phyloP scores from a whole-genome alignment of 805 yeast genomes.

The Candida suzukii region DNA sequence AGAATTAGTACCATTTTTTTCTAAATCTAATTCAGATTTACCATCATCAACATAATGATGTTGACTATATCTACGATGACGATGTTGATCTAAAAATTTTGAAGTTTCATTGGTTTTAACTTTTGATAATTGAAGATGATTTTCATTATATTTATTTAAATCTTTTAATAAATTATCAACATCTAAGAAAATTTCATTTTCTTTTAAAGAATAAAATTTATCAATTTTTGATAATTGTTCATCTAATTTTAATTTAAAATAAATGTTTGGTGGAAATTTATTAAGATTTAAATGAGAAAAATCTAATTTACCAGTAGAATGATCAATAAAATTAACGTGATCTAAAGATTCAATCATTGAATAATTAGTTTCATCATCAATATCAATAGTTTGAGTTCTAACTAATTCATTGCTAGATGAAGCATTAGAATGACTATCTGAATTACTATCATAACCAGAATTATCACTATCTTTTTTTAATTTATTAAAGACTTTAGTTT shows the following conservation, averaged over 20 bases:
- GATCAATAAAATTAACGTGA: neutral
- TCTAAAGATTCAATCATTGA: neutral
- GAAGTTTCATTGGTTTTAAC: conserved; percentile 14
- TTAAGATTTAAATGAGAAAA: neutral
- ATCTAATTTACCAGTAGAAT: neutral
- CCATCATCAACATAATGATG: neutral
- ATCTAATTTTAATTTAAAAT: conserved; percentile 39
- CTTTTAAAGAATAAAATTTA: conserved; percentile 40
- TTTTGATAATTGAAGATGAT: conserved; percentile 14
- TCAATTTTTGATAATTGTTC: conserved; percentile 47
- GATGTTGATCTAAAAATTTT: conserved; percentile 13
- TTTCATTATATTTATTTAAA: conserved; percentile 30
- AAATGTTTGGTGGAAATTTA: conserved; percentile 23
- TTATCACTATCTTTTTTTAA: neutral
- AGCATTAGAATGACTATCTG: neutral
- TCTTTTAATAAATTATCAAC: conserved; percentile 42
- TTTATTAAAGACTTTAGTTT: neutral
- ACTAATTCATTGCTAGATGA: neutral
- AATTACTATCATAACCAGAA: neutral
- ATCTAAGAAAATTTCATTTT: conserved; percentile 36
- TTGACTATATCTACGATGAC: conserved; percentile 3
- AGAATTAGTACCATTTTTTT: conserved; percentile 3
- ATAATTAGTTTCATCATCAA: neutral
- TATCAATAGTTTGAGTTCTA: neutral
- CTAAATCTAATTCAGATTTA: neutral